These are phyloP conservation scores for Stygiomarasmius scandens DNA, from an alignment of 1,284 basidiomycete genomes.

Conservation along the genomic window DNA sequence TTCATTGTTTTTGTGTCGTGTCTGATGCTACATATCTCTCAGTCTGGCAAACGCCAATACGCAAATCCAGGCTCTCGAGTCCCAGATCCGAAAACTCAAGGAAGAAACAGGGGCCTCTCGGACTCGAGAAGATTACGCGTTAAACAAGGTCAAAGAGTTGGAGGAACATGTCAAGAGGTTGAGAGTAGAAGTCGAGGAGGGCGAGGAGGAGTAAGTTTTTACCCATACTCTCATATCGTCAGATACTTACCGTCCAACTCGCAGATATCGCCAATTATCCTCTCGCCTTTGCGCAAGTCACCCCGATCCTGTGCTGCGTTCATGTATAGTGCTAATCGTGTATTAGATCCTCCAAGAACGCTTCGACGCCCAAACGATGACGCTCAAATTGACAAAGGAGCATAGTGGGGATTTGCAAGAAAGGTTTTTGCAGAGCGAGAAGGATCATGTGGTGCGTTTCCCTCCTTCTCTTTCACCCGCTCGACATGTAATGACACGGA, in stretches of 20 bases:
- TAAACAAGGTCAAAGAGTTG: constrained; percentile 9
- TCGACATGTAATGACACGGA: neutral
- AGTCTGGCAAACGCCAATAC: constrained; percentile 5
- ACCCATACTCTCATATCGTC: neutral
- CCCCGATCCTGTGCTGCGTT: too few relatives aligned
- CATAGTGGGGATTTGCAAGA: constrained; percentile 45
- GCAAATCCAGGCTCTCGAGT: constrained; percentile 11
- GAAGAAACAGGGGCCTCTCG: neutral
- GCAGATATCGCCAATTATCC: constrained; percentile 6
- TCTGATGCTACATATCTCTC: too few relatives aligned
- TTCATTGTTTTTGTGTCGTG: too few relatives aligned
- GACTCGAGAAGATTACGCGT: neutral
- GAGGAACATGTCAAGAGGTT: constrained; percentile 6
- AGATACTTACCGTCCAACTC: neutral
- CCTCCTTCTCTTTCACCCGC: too few relatives aligned
- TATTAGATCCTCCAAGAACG: constrained; percentile 56
- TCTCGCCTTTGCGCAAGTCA: constrained; percentile 6
- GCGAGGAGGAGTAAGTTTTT: constrained; percentile 14
- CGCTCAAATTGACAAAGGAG: constrained; percentile 54
- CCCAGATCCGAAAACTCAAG: neutral
- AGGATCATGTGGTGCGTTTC: constrained; percentile 19
- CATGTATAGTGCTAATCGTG: too few relatives aligned
- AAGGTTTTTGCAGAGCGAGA: constrained; percentile 26
- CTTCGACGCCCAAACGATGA: constrained; percentile 58
- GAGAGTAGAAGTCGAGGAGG: neutral